phyloP scores from a whole-genome alignment of 108 stramenopile species.

The Aurantiochytrium sp. region DNA sequence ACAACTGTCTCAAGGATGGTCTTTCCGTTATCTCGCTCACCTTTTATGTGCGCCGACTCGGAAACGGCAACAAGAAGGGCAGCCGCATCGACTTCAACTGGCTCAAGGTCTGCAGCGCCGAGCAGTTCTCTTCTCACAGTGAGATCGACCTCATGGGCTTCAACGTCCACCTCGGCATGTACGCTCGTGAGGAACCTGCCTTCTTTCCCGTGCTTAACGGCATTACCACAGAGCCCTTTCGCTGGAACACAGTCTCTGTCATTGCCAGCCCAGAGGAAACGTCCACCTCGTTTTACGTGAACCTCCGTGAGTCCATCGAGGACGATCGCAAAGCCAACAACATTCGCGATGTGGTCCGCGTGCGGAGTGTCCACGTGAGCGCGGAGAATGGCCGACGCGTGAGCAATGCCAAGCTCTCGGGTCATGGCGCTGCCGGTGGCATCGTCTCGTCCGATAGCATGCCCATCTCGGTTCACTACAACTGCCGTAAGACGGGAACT shows the following conservation, averaged over 20 bases:
- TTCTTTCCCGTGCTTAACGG: slow-evolving; percentile 7
- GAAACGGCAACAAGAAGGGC: not conserved
- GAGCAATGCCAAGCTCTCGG: not conserved
- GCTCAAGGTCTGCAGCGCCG: slow-evolving; percentile 17
- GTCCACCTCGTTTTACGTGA: not conserved
- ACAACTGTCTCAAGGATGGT: not conserved
- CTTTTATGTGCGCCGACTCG: not conserved
- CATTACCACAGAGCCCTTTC: not conserved
- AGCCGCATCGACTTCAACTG: not conserved
- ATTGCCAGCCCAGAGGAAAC: not conserved
- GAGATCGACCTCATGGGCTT: slow-evolving; percentile 5
- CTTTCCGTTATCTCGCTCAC: not conserved
- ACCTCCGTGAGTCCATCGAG: not conserved
- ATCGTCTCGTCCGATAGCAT: not conserved
- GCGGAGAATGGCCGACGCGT: not conserved
- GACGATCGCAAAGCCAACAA: not conserved
- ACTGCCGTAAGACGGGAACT: not conserved
- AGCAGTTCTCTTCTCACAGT: not conserved
- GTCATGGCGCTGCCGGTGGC: not conserved
- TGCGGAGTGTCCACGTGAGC: not conserved
- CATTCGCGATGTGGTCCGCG: not conserved
- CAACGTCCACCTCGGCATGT: slow-evolving; percentile 15
- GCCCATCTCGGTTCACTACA: not conserved
- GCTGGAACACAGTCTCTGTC: not conserved
- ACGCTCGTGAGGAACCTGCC: not conserved